Base-by-base conservation (phyloP, 2,329 filamentous ascomycete species). In the Fusarium subtropicale region DNA sequence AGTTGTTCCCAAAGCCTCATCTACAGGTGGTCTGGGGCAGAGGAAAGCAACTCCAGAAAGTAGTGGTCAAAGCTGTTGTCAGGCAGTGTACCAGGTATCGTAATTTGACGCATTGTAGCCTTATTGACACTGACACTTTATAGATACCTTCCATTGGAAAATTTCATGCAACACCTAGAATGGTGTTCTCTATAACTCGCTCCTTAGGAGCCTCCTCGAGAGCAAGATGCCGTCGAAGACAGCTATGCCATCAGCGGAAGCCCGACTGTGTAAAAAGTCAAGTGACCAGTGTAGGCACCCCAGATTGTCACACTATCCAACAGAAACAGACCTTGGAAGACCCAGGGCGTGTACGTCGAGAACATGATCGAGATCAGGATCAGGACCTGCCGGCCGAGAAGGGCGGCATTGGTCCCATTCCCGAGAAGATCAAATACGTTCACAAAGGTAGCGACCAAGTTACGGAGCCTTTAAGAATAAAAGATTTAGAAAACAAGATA, bases 381-480 rank as follows among this genome's bases (percentile, higher is more conserved):
- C 10, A 15, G 22, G 44, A 38, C 31, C 11, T 13, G 12, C 15
- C 34, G 41, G 20, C 33, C 10, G 20, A 46, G n/a, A 39, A 46
- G 5, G 26, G 46, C 33, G 18, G n/a, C 30, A 45, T 45, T 57
- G 41, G 30, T 4, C 50, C 36, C 9, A 8, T 15, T 26, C 22
- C 53, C n/a, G 18, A 58, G 44, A 63, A 22, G 39, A 57, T 36
- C 44, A 44, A 41, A 59, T 64, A 64, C 57, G 26, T 69, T 69
- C 42, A 61, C 22, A n/a, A 30, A 54, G 44, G n/a, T 22, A 16
- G 28, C 12, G 15, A 28, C 6, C 39, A 56, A 36, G 42, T 13
- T 12, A 5, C 45, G 31, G 48, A 38, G 31, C 33, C 34, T 46
- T 36, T 47, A 8, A 24, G 15, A 39, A 41, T 60, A 45, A 16